phyloP scores from a whole-genome alignment of 2,329 filamentous ascomycete genomes.

The Sordariomycetes sp. region DNA sequence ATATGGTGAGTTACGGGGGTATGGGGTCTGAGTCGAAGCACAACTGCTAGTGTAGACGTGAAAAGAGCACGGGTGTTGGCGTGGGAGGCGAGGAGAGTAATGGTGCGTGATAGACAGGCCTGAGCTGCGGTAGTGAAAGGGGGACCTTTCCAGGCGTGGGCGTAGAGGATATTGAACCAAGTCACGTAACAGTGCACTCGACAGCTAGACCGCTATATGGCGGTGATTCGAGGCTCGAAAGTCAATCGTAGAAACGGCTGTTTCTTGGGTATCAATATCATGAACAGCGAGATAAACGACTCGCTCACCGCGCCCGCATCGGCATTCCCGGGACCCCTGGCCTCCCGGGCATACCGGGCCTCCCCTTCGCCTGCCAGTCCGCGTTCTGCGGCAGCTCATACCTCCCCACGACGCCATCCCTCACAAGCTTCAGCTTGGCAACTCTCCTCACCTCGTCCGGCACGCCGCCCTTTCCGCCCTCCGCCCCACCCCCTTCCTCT shows the following conservation, averaged over 20 bases:
- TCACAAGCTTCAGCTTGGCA: constrained; percentile 30
- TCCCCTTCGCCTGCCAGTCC: constrained; percentile 19
- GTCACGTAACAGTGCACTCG: too few relatives aligned
- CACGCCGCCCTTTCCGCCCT: constrained; percentile 15
- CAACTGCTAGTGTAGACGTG: too few relatives aligned
- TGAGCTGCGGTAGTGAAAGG: too few relatives aligned
- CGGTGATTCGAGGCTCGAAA: not conserved
- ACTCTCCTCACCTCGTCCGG: constrained; percentile 18
- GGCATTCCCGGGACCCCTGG: constrained; percentile 6
- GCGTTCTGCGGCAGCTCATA: constrained; percentile 29
- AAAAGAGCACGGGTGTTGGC: too few relatives aligned
- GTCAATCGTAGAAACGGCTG: not conserved
- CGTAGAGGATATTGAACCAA: too few relatives aligned
- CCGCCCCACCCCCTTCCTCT: constrained; percentile 33
- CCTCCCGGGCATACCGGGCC: constrained; percentile 7
- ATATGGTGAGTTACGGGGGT: too few relatives aligned
- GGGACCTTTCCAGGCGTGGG: too few relatives aligned
- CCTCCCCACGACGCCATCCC: constrained; percentile 30
- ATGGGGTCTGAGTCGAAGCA: too few relatives aligned
- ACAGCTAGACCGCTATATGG: not conserved
- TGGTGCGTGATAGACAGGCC: too few relatives aligned
- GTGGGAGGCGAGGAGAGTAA: too few relatives aligned
- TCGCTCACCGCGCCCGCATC: not conserved
- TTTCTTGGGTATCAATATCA: not conserved
- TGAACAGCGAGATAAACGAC: not conserved